Evolutionary conservation across 768 basidiomycete genomes (phyloP), one percentile per base, ranked within the genome.

Genomic region (Imleria badia): DNA sequence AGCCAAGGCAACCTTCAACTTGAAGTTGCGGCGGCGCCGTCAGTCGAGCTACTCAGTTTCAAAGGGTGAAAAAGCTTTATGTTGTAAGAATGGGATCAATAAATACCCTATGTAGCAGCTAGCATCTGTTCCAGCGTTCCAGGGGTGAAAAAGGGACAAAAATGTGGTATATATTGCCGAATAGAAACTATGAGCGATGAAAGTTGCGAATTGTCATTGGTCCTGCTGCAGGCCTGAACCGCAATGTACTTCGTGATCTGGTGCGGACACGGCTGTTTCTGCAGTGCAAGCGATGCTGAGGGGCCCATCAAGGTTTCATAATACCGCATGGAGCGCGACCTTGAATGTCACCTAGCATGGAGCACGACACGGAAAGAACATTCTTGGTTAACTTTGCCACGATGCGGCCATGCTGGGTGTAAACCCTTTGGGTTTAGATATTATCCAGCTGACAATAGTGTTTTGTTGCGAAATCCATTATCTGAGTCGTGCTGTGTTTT

Each of bases 61-160:
- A 57, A 33, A 40, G 46, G 23, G 19, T 19, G 20, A 20, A 43
- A 30, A 14, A n/a, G 31, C 53, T 57, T 50, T 39, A 40, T 30
- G 48, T 51, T 40, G 41, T 41, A 42, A 33, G 36, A 54, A 52
- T 54, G 46, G 55, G 44, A 49, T 48, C 26, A 45, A 42, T 26
- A 42, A 55, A n/a, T 42, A 2, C 47, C 44, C 40, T 26, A 14
- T 30, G 17, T 14, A 31, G 22, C 29, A 10, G 36, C 34, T 33
- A 40, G 39, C n/a, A 51, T 31, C 11, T n/a, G n/a, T 43, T 43
- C 55, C 45, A 36, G n/a, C 6, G 26, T 26, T 26, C 26, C 26
- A 26, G 14, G 39, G 10, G 34, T 14, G 30, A 22, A 59, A n/a
- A n/a, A n/a, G n/a, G n/a, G n/a, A n/a, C n/a, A n/a, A n/a, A n/a